Evolutionary conservation across 2,329 filamentous ascomycete genomes (phyloP), one percentile per base, ranked within the genome.

Genomic region (Plectosphaerella plurivora): DNA sequence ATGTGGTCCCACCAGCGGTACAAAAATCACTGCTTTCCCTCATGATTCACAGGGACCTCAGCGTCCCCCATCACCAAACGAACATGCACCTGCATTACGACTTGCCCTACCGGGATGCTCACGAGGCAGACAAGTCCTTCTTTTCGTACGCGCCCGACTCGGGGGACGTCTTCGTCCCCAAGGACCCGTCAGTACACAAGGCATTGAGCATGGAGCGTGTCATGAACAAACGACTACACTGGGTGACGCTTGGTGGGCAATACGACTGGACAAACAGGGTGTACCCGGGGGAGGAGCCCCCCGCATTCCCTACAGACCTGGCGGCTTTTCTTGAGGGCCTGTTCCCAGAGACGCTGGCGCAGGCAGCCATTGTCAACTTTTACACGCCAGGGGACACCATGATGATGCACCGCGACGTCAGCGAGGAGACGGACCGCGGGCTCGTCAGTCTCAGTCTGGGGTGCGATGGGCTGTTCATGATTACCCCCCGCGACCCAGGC

Each of bases 321-420:
- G 83, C 83, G 4, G 67, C 65, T 1, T 79, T 96, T 8, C 72
- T 97, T 1, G 76, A 83, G 51, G 70, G 70, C 0, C 68, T 94
- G 0, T 97, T 96, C 59, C 88, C 91, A 0, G 77, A 83, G 11
- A 94, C 92, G 14, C 75, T 79, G 50, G 84, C 93, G 0, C 86
- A 97, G 71, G 92, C 94, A 1, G 93, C 94, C 37, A 97, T 97
- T 57, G 83, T 96, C 60, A 97, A 97, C 67, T 78, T 97, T 49
- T 97, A 97, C 71, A 88, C 85, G 0, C 89, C 94, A 0, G 89
- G 90, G 18, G 93, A 97, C 65, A 95, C 89, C 1, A 84, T 97
- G 67, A 93, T 90, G 73, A 82, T 96, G 68, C 94, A 97, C 72
- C 85, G 94, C 11, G 94, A 99, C 65, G 91, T 97, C 42, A 95